These are phyloP conservation scores for Tolypocladium guangdongense DNA, from an alignment of 2,329 filamentous ascomycete species.

Conservation along the genomic window DNA sequence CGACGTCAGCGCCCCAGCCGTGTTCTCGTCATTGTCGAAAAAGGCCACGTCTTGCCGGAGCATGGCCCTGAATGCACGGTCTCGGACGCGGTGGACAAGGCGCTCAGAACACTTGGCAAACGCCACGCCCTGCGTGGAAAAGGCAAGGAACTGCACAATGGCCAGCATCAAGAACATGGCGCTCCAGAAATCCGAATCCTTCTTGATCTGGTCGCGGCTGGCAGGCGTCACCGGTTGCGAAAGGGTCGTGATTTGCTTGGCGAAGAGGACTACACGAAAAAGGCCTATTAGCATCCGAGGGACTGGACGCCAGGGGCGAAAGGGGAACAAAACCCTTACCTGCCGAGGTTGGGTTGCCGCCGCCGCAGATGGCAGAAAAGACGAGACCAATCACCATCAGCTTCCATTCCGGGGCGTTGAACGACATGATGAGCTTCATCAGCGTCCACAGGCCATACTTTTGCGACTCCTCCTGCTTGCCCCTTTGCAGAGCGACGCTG, in stretches of 20 bases:
- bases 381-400: constrained; percentile 64
- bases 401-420: constrained; percentile 64
- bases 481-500: constrained; percentile 55
- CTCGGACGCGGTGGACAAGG: constrained; percentile 71
- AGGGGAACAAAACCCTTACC: constrained; percentile 8
- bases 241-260: constrained; percentile 71
- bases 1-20: constrained; percentile 75
- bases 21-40: constrained; percentile 85
- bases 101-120: constrained; percentile 84
- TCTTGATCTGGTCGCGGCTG: constrained; percentile 46
- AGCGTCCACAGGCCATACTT: constrained; percentile 65
- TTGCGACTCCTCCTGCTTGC: constrained; percentile 33
- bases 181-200: constrained; percentile 74
- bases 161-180: constrained; percentile 83
- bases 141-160: constrained; percentile 59
- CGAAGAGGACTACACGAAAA: constrained; percentile 65
- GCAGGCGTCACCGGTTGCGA: constrained; percentile 38
- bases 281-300: constrained; percentile 2
- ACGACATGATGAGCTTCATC: constrained; percentile 67
- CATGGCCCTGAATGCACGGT: constrained; percentile 74
- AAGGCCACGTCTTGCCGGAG: constrained; percentile 87
- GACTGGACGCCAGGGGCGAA: not conserved
- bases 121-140: constrained; percentile 55
- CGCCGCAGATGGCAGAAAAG: constrained; percentile 68
- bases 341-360: constrained; percentile 56